A percentile compares a stretch with the other conserved stretches of the same genome.
phyloP scores from a whole-genome alignment of 352 stramenopile genomes.

The Peronospora destructor region DNA sequence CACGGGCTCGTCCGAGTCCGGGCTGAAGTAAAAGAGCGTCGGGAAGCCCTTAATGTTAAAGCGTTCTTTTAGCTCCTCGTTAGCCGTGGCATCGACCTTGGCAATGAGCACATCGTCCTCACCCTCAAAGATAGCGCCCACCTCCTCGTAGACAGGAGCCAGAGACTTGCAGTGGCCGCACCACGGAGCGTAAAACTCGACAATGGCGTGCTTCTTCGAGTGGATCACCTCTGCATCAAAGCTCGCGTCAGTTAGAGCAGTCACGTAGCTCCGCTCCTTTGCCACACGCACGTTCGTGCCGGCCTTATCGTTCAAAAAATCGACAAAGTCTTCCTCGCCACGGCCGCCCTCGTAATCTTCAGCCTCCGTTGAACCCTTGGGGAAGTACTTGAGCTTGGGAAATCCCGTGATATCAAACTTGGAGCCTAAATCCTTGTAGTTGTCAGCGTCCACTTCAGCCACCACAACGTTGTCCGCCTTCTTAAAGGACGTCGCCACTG shows the following conservation, averaged over 20 bases:
- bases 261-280: conserved; percentile 64
- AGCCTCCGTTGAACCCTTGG: conserved; percentile 59
- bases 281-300: conserved; percentile 62
- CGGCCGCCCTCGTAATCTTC: conserved; percentile 86
- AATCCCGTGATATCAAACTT: conserved; percentile 89
- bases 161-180: conserved; percentile 92
- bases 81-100: conserved; percentile 76
- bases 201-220: conserved; percentile 80
- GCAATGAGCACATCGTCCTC: conserved; percentile 78
- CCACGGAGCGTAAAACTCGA: conserved; percentile 93
- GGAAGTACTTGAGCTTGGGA: conserved; percentile 91
- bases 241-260: conserved; percentile 47
- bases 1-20: conserved; percentile 68
- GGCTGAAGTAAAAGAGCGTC: conserved; percentile 89
- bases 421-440: conserved; percentile 67
- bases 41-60: conserved; percentile 89
- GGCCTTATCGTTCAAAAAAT: conserved; percentile 73
- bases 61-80: conserved; percentile 48
- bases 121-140: conserved; percentile 63
- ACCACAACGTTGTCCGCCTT: conserved; percentile 80
- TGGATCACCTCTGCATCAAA: conserved; percentile 79
- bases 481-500: conserved; percentile 84
- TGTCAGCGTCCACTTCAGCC: conserved; percentile 87
- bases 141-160: conserved; percentile 84
- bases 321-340: conserved; percentile 71